These are phyloP conservation scores for Phycomyces nitens DNA, from an alignment of 192 early-diverging fungal species.

Conservation along the genomic window DNA sequence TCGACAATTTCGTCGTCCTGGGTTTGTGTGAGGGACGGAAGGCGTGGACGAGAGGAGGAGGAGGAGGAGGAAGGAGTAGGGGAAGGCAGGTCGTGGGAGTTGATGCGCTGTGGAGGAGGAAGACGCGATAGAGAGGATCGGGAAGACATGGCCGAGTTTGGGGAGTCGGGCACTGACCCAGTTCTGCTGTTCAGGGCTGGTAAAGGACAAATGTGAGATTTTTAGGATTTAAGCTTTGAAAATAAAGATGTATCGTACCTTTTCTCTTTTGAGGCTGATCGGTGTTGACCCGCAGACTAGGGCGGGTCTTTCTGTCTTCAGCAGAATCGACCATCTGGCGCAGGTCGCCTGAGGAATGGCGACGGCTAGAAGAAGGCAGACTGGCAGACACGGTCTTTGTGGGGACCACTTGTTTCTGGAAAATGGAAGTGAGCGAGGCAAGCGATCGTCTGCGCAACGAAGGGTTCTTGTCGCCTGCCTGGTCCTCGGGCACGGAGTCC, in stretches of 20 bases:
- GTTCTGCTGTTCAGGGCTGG: neutral
- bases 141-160: slow-evolving; percentile 23
- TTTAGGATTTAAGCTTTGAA: neutral
- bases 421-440: slow-evolving; percentile 19
- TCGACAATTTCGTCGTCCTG: neutral
- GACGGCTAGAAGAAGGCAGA: slow-evolving; percentile 8
- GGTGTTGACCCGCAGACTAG: slow-evolving; percentile 2
- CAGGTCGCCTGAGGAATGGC: slow-evolving; percentile 30
- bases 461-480: neutral
- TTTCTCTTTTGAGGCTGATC: neutral
- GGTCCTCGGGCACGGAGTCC: neutral
- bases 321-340: slow-evolving; percentile 11
- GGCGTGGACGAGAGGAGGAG: neutral
- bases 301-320: slow-evolving; percentile 4
- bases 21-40: neutral
- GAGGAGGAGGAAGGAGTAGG: slow-evolving; percentile 20
- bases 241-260: slow-evolving; percentile 5
- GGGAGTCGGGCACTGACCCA: slow-evolving; percentile 19
- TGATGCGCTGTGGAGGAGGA: slow-evolving; percentile 20
- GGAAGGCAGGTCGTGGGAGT: slow-evolving; percentile 5
- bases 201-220: slow-evolving; percentile 4
- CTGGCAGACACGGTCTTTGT: slow-evolving; percentile 6
- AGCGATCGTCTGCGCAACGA: slow-evolving; percentile 28
- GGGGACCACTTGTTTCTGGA: slow-evolving; percentile 15
- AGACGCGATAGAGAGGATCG: slow-evolving; percentile 22